Evolutionary conservation across 225 moss, liverwort and hornwort genomes (phyloP).

Genomic region (Rhytidiadelphus loreus): DNA sequence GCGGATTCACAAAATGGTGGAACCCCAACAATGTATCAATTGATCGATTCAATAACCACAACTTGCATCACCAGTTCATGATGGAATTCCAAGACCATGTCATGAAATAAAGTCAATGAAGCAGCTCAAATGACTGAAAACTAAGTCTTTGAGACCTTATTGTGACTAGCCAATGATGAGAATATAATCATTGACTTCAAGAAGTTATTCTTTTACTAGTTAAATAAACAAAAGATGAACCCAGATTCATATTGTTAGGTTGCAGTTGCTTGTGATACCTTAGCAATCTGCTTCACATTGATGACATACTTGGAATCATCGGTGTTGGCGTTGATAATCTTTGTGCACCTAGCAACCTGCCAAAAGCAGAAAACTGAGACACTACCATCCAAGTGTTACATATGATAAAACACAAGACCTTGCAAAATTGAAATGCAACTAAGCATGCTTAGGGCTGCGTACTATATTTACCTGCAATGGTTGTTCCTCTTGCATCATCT

Average conservation of each 20-base stretch:
- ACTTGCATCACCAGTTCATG: background rate
- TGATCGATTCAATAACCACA: background rate
- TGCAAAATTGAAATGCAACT: background rate
- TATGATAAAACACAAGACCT: background rate
- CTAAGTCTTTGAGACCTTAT: background rate
- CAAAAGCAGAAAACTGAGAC: background rate
- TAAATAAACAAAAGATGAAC: background rate
- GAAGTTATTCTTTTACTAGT: background rate
- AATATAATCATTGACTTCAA: background rate
- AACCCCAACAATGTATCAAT: background rate
- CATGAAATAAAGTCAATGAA: background rate
- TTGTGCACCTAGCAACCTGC: slow-evolving; percentile 96
- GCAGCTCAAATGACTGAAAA: background rate
- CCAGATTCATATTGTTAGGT: background rate
- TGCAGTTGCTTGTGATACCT: slow-evolving; percentile 21
- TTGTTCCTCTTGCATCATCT: slow-evolving; percentile 99
- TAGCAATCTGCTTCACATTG: slow-evolving; percentile 95
- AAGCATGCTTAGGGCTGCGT: background rate
- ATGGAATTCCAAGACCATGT: background rate
- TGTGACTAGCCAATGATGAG: background rate
- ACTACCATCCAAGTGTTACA: background rate
- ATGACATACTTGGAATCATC: slow-evolving; percentile 94
- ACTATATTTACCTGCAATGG: slow-evolving; percentile 54
- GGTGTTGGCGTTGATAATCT: slow-evolving; percentile 84
- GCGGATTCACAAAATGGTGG: background rate